phyloP scores from a whole-genome alignment of 2,329 filamentous ascomycete species.

The Myriosclerotinia duriaeana region DNA sequence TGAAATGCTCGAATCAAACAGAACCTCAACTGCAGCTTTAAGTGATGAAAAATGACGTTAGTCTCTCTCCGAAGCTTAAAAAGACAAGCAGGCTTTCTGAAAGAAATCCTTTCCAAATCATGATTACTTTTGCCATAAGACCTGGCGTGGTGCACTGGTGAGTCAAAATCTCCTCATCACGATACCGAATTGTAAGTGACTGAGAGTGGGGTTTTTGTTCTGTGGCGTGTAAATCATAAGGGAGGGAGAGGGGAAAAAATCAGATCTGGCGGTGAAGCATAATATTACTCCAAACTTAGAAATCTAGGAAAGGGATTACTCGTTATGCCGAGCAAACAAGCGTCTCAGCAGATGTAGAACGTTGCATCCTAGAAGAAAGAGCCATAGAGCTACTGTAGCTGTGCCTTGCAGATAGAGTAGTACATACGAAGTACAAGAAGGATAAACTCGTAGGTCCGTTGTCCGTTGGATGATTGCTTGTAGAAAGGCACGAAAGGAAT shows the following conservation, averaged over 20 bases:
- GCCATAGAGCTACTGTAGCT: constrained; percentile 6
- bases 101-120: neutral
- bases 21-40: constrained; percentile 3
- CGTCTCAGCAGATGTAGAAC: neutral
- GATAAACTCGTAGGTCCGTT: neutral
- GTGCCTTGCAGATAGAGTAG: constrained; percentile 15
- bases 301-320: neutral
- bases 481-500: neutral
- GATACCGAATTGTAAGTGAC: neutral
- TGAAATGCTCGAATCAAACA: constrained; percentile 12
- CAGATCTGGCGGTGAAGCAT: constrained; percentile 19
- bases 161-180: constrained; percentile 21
- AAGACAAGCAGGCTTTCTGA: neutral
- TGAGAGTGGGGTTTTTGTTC: constrained; percentile 20
- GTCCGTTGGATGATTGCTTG: neutral
- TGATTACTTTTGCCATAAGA: constrained; percentile 7
- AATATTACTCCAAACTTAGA: constrained; percentile 10
- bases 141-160: neutral
- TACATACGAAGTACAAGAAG: no score
- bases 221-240: constrained; percentile 10
- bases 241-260: neutral
- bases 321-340: neutral
- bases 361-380: constrained; percentile 6
- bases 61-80: neutral
- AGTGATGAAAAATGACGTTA: constrained; percentile 10